phyloP scores from a whole-genome alignment of 805 yeast species.

The Candida ascalaphidarum region DNA sequence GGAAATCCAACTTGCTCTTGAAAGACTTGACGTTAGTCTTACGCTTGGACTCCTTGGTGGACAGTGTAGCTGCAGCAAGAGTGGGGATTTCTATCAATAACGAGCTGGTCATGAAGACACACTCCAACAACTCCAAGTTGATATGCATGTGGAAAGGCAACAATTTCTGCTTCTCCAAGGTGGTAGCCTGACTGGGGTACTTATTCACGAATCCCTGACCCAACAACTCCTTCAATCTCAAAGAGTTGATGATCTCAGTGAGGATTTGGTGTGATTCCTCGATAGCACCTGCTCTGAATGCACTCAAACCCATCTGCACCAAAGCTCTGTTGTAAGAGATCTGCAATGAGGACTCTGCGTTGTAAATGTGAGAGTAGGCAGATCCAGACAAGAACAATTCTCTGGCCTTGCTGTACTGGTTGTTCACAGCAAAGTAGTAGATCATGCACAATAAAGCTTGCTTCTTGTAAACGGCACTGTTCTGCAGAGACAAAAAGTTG shows the following conservation, averaged over 20 bases:
- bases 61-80: slow-evolving; percentile 62
- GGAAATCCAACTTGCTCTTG: slow-evolving; percentile 84
- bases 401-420: slow-evolving; percentile 76
- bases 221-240: slow-evolving; percentile 81
- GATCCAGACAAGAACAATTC: slow-evolving; percentile 84
- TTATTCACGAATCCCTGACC: slow-evolving; percentile 82
- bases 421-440: slow-evolving; percentile 86
- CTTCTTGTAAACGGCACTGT: slow-evolving; percentile 62
- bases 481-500: slow-evolving; percentile 56
- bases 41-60: slow-evolving; percentile 51
- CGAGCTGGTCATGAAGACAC: slow-evolving; percentile 85
- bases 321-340: slow-evolving; percentile 91
- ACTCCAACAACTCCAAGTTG: slow-evolving; percentile 88
- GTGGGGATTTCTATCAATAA: slow-evolving; percentile 87
- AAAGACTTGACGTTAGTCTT: slow-evolving; percentile 67
- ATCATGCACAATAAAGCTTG: slow-evolving; percentile 79
- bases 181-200: slow-evolving; percentile 46
- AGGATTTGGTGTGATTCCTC: slow-evolving; percentile 80
- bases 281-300: slow-evolving; percentile 84
- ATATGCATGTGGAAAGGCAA: slow-evolving; percentile 98
- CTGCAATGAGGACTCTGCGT: slow-evolving; percentile 80
- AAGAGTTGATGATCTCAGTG: slow-evolving; percentile 80
- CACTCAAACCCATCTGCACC: slow-evolving; percentile 92
- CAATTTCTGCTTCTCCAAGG: slow-evolving; percentile 68
- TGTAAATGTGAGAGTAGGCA: slow-evolving; percentile 72